These are phyloP conservation scores for Poa pratensis DNA, from an alignment of 176 grass and related monocot genomes.

Conservation along the genomic window DNA sequence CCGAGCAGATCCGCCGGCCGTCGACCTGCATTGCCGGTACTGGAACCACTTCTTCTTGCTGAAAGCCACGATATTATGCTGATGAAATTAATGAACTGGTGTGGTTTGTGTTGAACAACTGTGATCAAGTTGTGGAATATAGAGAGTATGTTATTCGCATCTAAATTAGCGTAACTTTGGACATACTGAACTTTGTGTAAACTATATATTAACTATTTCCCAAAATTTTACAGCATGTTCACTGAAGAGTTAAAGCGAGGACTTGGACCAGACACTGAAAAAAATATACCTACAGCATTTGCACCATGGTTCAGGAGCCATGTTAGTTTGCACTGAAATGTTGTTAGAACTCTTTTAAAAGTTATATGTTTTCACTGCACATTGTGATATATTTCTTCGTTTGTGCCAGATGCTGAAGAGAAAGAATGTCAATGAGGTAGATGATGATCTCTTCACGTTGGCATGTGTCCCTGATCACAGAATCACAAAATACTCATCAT, in stretches of 20 bases:
- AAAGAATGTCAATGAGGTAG: not conserved
- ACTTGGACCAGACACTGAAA: not conserved
- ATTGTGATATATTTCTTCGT: not conserved
- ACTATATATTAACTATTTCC: no score
- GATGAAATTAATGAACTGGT: no score
- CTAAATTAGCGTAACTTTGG: no score
- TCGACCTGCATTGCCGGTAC: no score
- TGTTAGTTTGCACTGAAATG: not conserved
- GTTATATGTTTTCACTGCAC: not conserved
- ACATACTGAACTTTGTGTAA: no score
- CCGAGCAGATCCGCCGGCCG: no score
- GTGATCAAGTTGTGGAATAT: no score
- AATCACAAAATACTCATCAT: constrained; percentile 10
- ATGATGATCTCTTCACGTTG: not conserved
- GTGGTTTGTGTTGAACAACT: no score
- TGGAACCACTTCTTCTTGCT: no score
- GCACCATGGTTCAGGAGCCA: not conserved
- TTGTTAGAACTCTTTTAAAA: not conserved
- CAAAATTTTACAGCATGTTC: not conserved
- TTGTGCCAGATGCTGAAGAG: not conserved
- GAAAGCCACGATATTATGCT: no score
- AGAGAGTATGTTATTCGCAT: no score
- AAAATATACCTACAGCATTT: not conserved
- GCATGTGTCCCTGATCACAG: not conserved
- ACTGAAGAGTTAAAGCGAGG: not conserved